Base-by-base conservation (phyloP, 495 filamentous ascomycete genomes). In the Penicillium parvum region DNA sequence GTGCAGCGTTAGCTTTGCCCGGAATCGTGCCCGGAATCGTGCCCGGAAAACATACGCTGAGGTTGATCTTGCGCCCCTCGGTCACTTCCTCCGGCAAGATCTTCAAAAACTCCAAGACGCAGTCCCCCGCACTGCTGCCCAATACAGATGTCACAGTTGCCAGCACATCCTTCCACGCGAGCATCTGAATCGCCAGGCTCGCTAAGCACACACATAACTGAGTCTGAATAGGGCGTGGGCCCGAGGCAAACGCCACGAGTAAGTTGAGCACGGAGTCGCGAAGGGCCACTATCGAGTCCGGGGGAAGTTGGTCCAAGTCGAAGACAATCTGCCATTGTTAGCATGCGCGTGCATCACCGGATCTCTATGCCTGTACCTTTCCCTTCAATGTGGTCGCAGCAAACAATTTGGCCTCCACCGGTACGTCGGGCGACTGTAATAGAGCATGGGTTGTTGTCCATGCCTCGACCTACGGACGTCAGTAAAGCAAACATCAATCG, bases 21-120 rank as follows among this genome's bases (percentile, higher is more conserved):
- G 16, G 2, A 30, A 2, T 20, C 11, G 11, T 14, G 17, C n/a
- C 4, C 10, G 16, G 9, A 21, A 22, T n/a, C n/a, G n/a, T n/a
- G n/a, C n/a, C n/a, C n/a, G 3, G 15, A 21, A 67, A 72, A 90
- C 89, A 72, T 90, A 96, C 90, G 75, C 86, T 88, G 67, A 99
- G 76, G 76, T 87, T 94, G 77, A 97, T 95, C 73, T 96, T 97
- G 66, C 92, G 87, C 66, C 94, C 92, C 74, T 97, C 92, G 36
- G 88, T 97, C 63, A 99, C 94, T 77, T 99, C 92, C 74, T 99
- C 92, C 14, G 92, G 92, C 33, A 99, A 79, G 55, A 99, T 90
- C 59, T 83, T 89, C 41, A 99, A 74, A 65, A 99, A 97, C 60
- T 97, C 94, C 48, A 99, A 68, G 51, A 96, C 84, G 60, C 86